Percentiles rank a stretch among this genome's conserved stretches.
Conservation (phyloP, 1,284 basidiomycete species). For the Pyrrhoderma lamaoense region DNA sequence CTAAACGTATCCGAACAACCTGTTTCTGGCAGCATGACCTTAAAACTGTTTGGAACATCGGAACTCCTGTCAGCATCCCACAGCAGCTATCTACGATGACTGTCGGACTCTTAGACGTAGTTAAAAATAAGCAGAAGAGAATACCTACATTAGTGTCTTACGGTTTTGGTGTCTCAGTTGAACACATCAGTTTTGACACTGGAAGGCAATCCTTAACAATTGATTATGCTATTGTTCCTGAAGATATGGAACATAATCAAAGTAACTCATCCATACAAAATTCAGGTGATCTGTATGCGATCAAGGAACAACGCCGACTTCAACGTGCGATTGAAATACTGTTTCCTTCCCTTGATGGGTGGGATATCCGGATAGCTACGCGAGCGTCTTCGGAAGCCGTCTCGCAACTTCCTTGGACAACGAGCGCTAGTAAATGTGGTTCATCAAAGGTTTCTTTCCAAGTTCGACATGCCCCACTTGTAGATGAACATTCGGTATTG, state of each 20-base stretch:
- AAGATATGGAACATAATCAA: constrained; percentile 48
- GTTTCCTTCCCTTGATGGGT: constrained; percentile 74
- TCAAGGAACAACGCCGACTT: constrained; percentile 59
- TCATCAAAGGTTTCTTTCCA: constrained; percentile 53
- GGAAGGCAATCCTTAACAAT: constrained; percentile 76
- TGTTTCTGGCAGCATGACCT: constrained; percentile 97
- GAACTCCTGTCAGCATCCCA: constrained; percentile 45
- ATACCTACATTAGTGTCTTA: constrained; percentile 75
- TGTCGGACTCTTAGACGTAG: constrained; percentile 70
- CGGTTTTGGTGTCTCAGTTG: constrained; percentile 77
- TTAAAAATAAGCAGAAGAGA: constrained; percentile 63
- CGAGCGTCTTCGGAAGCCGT: constrained; percentile 66
- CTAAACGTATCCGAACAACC: constrained; percentile 58
- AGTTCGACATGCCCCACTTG: constrained; percentile 62
- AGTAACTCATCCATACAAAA: constrained; percentile 31
- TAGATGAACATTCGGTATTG: constrained; percentile 68
- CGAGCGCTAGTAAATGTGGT: constrained; percentile 40
- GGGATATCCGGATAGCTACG: constrained; percentile 80
- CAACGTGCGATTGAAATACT: constrained; percentile 75
- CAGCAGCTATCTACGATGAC: constrained; percentile 81
- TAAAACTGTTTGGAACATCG: constrained; percentile 80
- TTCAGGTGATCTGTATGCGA: constrained; percentile 51
- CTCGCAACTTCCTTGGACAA: constrained; percentile 70
- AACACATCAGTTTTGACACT: constrained; percentile 70
- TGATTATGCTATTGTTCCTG: constrained; percentile 83